Evolutionary conservation across 1,139 yeast genomes (phyloP), one percentile per base, ranked within the genome.

Genomic region (Torulaspora globosa): DNA sequence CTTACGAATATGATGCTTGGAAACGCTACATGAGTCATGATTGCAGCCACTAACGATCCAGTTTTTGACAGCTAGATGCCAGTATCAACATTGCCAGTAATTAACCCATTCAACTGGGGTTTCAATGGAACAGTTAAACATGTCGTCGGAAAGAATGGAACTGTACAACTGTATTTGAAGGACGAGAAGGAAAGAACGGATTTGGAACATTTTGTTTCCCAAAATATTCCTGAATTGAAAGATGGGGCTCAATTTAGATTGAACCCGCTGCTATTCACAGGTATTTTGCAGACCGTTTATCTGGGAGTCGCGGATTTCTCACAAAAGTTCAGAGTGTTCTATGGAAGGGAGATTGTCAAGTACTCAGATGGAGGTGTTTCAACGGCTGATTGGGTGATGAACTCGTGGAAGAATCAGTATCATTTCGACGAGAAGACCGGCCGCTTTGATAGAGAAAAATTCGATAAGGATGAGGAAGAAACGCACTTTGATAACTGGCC

Each of bases 301-400:
- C 74, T 84, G 43, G 74, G 82, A 4, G 70, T 74, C 34, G 78
- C 79, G 9, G 77, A 80, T 52, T 74, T 74, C 49, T 73, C 79
- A 6, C 70, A 74, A 37, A 65, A 61, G 21, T 80, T 80, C 58
- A 71, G 71, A 42, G 80, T 86, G 2, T 77, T 78, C 65, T 89
- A 86, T 57, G 96, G 95, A 2, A 76, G 97, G 58, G 82, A 89
- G 52, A 61, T 84, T 16, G 73, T 85, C 47, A 63, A 68, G 1
- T 80, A 79, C 60, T 63, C 72, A 9, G 85, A 82, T 52, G 79
- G 79, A 5, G 94, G 95, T 16, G 74, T 78, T 35, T 76, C 87
- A 49, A 80, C 95, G 9, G 78, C 84, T 16, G 97, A 89, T 67
- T 87, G 87, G 76, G 88, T 77, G 2, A 74, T 86, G 49, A 65